Percentiles rank a stretch among this genome's conserved stretches.
Evolutionary conservation across 768 basidiomycete species (phyloP).

Genomic region (Leccinum subtestaceum): DNA sequence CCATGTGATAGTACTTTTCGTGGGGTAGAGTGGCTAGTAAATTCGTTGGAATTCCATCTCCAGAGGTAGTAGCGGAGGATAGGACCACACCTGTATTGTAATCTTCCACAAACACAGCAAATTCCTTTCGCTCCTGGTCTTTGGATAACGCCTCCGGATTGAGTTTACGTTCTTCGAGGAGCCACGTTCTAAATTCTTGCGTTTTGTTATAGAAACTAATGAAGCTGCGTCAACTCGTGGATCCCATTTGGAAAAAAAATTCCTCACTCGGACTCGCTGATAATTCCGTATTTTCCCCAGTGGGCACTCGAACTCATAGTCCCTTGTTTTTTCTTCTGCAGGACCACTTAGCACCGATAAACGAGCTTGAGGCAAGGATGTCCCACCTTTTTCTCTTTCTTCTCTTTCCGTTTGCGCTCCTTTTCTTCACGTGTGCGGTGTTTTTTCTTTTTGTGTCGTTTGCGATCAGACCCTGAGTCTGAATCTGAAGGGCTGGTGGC

Average conservation of each 20-base stretch:
- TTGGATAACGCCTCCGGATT: conserved; percentile 88
- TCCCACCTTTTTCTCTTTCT: conserved; percentile 67
- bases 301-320: conserved; percentile 48
- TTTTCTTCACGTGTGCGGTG: conserved; percentile 44
- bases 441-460: conserved; percentile 44
- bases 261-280: conserved; percentile 78
- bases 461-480: conserved; percentile 32
- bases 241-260: neutral
- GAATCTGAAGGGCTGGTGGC: conserved; percentile 43
- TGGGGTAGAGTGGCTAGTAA: conserved; percentile 81
- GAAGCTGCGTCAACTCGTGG: conserved; percentile 13
- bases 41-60: neutral
- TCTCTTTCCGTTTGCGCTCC: conserved; percentile 59
- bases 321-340: conserved; percentile 58
- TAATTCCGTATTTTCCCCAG: conserved; percentile 91
- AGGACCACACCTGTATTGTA: conserved; percentile 66
- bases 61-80: neutral
- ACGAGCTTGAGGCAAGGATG: neutral
- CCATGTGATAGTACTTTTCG: conserved; percentile 94
- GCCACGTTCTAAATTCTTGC: conserved; percentile 88
- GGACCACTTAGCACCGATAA: conserved; percentile 3
- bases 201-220: conserved; percentile 76
- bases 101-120: conserved; percentile 77
- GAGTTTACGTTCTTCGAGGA: conserved; percentile 87
- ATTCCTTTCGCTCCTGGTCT: conserved; percentile 84